phyloP scores from a whole-genome alignment of 257 asterid genomes.

The Nicotiana attenuata region DNA sequence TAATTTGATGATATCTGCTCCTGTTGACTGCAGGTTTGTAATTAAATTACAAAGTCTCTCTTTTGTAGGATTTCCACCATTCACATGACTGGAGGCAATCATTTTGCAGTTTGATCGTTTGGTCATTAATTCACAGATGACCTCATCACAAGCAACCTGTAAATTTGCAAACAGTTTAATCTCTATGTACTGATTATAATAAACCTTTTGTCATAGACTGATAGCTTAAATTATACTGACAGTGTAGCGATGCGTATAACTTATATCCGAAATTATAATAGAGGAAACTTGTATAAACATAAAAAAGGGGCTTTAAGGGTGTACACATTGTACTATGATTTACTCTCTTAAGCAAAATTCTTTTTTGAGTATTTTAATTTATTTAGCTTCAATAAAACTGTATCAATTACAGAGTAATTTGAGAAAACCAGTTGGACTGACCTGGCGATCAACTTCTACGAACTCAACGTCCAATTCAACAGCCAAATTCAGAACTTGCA shows the following conservation, averaged over 20 bases:
- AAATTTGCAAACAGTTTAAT: neutral
- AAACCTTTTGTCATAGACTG: too few relatives aligned
- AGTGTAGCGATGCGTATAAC: too few relatives aligned
- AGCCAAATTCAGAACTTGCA: conserved; percentile 46
- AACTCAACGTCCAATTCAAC: conserved; percentile 47
- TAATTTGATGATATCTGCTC: conserved; percentile 54
- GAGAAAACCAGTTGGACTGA: neutral
- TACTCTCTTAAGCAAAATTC: neutral
- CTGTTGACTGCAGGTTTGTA: conserved; percentile 39
- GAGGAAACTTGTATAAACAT: neutral
- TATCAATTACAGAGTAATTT: neutral
- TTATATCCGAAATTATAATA: neutral
- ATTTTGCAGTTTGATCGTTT: conserved; percentile 36
- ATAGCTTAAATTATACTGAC: too few relatives aligned
- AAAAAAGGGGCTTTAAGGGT: too few relatives aligned
- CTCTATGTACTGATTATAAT: too few relatives aligned
- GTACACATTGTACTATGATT: too few relatives aligned
- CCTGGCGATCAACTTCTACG: conserved; percentile 48
- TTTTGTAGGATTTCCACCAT: conserved; percentile 22
- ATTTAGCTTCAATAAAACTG: neutral
- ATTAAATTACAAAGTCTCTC: conserved; percentile 44
- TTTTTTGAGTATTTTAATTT: neutral
- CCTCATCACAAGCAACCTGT: conserved; percentile 37
- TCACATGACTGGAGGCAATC: conserved; percentile 39
- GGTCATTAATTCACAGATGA: conserved; percentile 35